phyloP scores from a whole-genome alignment of 495 filamentous ascomycete genomes.

The Podospora didyma region DNA sequence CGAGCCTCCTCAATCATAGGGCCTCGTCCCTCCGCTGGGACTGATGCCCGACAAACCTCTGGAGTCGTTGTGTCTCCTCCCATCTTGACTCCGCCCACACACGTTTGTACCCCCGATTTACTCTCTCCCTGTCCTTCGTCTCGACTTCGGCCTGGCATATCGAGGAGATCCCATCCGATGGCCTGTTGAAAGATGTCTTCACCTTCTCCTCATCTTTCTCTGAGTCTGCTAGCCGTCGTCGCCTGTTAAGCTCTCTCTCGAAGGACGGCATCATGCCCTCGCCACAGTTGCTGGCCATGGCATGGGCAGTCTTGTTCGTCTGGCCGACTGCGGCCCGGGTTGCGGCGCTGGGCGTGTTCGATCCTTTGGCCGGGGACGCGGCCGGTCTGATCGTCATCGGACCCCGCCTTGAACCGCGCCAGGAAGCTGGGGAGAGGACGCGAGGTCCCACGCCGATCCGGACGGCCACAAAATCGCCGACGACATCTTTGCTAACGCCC shows the following conservation, averaged over 20 bases:
- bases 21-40: slow-evolving; percentile 15
- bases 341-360: slow-evolving; percentile 4
- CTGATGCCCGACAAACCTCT: slow-evolving; percentile 15
- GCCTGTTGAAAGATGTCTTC: slow-evolving; percentile 6
- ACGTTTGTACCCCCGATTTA: slow-evolving; percentile 19
- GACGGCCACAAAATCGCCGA: not conserved
- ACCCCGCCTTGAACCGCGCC: not conserved
- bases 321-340: slow-evolving; percentile 9
- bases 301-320: slow-evolving; percentile 9
- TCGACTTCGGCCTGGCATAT: too few relatives aligned
- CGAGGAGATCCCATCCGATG: slow-evolving; percentile 8
- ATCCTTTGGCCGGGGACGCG: not conserved
- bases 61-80: slow-evolving; percentile 17
- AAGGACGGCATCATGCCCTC: slow-evolving; percentile 12
- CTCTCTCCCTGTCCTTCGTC: not conserved
- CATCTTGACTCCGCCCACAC: slow-evolving; percentile 5
- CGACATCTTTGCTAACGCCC: slow-evolving; percentile 17
- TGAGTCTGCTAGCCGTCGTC: not conserved
- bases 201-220: slow-evolving; percentile 3
- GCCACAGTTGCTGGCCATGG: slow-evolving; percentile 10
- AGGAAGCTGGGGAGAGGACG: not conserved
- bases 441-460: slow-evolving; percentile 1
- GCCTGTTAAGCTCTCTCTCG: not conserved
- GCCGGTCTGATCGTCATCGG: not conserved
- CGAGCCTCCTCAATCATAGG: slow-evolving; percentile 8